Conservation (phyloP, 164 flowering plant species). For the Annona squamosa region DNA sequence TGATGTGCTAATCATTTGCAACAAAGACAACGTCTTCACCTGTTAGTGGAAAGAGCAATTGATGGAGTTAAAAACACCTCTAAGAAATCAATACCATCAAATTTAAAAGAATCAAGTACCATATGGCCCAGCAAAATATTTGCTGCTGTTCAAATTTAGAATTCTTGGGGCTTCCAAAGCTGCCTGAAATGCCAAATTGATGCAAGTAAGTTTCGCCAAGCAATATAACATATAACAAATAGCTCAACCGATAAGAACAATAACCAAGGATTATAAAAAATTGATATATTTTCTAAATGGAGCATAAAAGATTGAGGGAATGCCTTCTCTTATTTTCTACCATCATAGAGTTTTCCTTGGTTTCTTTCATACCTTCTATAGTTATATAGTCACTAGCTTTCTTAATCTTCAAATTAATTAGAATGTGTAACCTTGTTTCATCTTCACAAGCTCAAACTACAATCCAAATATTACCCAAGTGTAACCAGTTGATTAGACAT, state of each 20-base stretch:
- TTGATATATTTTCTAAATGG: not conserved
- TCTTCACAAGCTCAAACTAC: too few species aligned
- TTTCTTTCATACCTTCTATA: too few species aligned
- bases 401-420: too few species aligned
- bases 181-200: slow-evolving; percentile 39
- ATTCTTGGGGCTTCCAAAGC: slow-evolving; percentile 80
- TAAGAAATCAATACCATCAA: not conserved
- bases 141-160: slow-evolving; percentile 55
- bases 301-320: too few species aligned
- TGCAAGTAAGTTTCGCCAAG: not conserved
- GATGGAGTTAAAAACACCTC: not conserved
- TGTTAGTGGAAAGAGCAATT: slow-evolving; percentile 6
- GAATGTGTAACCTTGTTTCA: too few species aligned
- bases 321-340: too few species aligned
- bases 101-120: slow-evolving; percentile 30
- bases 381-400: too few species aligned
- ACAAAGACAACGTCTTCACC: slow-evolving; percentile 73
- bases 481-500: too few species aligned
- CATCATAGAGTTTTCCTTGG: too few species aligned
- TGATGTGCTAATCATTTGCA: slow-evolving; percentile 82
- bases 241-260: not conserved
- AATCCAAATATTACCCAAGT: too few species aligned
- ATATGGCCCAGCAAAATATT: slow-evolving; percentile 78
- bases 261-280: not conserved
- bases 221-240: not conserved